Percentiles rank a stretch among this genome's conserved stretches.
These are phyloP conservation scores for Camellia sinensis DNA, from an alignment of 148 eudicot genomes.

Conservation along the genomic window DNA sequence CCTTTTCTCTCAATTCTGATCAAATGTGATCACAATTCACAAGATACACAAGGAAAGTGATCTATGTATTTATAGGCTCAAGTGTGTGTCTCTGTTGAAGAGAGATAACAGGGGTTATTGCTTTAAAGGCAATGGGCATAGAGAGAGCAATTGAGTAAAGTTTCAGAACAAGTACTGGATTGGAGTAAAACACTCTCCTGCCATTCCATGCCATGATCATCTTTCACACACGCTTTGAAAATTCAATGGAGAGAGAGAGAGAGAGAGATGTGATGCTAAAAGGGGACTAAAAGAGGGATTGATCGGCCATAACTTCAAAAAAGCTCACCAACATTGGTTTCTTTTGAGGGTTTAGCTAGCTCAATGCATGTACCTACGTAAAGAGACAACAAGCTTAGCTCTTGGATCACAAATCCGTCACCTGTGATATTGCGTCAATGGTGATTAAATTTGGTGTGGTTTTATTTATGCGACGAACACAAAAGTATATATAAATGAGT, in stretches of 20 bases:
- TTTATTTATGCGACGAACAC: no score
- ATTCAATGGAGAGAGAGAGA: neutral
- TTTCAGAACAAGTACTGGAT: neutral
- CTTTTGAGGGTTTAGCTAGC: neutral
- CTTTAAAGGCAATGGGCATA: neutral
- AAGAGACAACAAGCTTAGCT: neutral
- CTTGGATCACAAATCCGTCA: no score
- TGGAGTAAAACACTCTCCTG: neutral
- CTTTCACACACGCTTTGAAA: neutral
- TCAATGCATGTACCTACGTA: neutral
- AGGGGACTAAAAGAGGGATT: neutral
- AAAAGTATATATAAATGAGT: no score
- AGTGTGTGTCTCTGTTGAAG: neutral
- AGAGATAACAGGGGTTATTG: neutral
- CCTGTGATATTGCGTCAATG: no score
- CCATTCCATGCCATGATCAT: conserved; percentile 13
- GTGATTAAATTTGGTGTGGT: no score
- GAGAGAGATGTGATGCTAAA: neutral
- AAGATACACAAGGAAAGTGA: neutral
- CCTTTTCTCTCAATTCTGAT: no score
- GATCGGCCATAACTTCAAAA: neutral
- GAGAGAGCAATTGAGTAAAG: conserved; percentile 15
- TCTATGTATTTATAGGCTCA: neutral
- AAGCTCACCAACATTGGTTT: neutral
- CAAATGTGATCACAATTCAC: neutral